Evolutionary conservation across 768 basidiomycete genomes (phyloP).

Genomic region (Mrakia blollopis): DNA sequence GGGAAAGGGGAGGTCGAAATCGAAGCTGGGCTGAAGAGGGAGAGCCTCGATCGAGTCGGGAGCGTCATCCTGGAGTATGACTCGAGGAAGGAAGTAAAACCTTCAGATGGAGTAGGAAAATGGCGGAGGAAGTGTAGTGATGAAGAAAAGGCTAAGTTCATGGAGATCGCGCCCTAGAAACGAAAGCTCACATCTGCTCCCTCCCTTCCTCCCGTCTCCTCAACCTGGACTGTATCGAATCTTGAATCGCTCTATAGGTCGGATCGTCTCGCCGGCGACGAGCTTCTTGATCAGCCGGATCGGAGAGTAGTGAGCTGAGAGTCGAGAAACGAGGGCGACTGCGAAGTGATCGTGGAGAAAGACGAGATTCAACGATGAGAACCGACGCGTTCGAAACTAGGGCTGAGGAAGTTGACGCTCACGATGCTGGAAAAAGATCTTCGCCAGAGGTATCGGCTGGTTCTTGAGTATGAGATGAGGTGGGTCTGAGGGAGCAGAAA

Average conservation of each 20-base stretch:
- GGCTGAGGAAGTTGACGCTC: conserved; percentile 11
- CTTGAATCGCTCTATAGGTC: conserved; percentile 13
- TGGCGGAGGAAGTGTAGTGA: too few relatives aligned
- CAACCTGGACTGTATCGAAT: neutral
- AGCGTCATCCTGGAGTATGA: neutral
- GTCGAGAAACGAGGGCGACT: conserved; percentile 17
- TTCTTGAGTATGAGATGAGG: conserved; percentile 28
- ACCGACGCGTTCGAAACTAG: neutral
- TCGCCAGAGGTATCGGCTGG: conserved; percentile 36
- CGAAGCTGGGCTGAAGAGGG: neutral
- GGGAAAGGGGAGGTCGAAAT: neutral
- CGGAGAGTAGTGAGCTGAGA: conserved; percentile 29
- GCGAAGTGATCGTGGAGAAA: neutral
- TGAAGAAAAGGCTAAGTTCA: too few relatives aligned
- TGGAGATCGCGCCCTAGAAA: too few relatives aligned
- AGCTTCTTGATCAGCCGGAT: conserved; percentile 4
- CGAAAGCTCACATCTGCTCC: neutral
- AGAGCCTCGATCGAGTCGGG: neutral
- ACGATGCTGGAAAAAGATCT: conserved; percentile 42
- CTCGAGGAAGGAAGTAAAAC: too few relatives aligned
- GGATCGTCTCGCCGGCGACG: conserved; percentile 2
- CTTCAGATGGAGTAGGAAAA: too few relatives aligned
- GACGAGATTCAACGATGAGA: neutral
- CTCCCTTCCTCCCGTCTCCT: neutral
- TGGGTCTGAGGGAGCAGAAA: neutral